Evolutionary conservation across 108 stramenopile genomes (phyloP).

Genomic region (Nitzschia putrida): DNA sequence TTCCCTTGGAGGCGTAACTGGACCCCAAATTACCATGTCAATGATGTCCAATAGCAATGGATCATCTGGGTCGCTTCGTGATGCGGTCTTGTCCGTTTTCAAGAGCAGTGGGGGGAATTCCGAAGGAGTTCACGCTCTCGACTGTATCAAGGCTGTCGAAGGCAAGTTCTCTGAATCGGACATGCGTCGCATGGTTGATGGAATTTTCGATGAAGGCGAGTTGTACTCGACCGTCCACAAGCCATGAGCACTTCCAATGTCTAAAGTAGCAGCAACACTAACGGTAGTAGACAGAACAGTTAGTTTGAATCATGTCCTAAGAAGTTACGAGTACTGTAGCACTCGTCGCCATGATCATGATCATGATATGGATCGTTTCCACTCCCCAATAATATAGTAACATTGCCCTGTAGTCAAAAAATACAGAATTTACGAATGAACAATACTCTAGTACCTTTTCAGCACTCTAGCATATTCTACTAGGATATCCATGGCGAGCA

Average conservation of each 20-base stretch:
- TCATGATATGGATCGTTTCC: too few relatives aligned
- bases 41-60: neutral
- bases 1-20: constrained; percentile 38
- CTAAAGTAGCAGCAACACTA: too few relatives aligned
- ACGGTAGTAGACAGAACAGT: too few relatives aligned
- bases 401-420: too few relatives aligned
- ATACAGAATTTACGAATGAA: too few relatives aligned
- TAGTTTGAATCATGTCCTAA: too few relatives aligned
- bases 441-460: too few relatives aligned
- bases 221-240: constrained; percentile 83
- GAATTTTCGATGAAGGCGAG: constrained; percentile 68
- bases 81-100: constrained; percentile 18
- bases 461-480: too few relatives aligned
- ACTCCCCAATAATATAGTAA: too few relatives aligned
- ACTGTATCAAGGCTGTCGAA: constrained; percentile 29
- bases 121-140: constrained; percentile 41
- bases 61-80: constrained; percentile 6
- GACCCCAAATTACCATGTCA: neutral
- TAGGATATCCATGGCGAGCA: too few relatives aligned
- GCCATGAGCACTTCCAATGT: constrained; percentile 66
- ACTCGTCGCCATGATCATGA: too few relatives aligned
- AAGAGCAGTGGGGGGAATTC: constrained; percentile 26
- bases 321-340: too few relatives aligned
- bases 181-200: constrained; percentile 49
- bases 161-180: constrained; percentile 48